Conservation (phyloP, 2,329 filamentous ascomycete species). For the Ilyonectria robusta region DNA sequence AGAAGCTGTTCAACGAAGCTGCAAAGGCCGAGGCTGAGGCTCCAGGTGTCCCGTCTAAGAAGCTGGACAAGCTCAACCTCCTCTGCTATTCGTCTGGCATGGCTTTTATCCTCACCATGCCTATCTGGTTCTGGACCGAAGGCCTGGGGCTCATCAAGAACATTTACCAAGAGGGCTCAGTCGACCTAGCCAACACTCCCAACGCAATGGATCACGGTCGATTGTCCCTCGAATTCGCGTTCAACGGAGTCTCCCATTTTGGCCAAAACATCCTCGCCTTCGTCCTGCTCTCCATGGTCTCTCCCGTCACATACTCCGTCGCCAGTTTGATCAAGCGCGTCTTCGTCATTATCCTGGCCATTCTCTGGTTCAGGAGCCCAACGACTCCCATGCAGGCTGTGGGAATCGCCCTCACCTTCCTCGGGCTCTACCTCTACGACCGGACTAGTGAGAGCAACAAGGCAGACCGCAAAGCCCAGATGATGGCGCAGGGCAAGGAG, state of each 20-base stretch:
- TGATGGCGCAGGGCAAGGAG: constrained; percentile 62
- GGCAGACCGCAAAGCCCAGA: constrained; percentile 84
- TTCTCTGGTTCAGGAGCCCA: constrained; percentile 94
- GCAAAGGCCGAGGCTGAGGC: constrained; percentile 86
- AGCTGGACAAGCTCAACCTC: constrained; percentile 96
- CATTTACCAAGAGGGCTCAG: constrained; percentile 83
- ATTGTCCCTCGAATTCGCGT: constrained; percentile 86
- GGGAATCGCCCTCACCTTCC: constrained; percentile 89
- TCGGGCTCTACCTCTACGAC: constrained; percentile 96
- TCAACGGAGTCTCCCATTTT: constrained; percentile 98
- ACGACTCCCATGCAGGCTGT: constrained; percentile 87
- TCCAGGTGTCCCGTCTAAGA: constrained; percentile 73
- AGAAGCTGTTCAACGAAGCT: constrained; percentile 96
- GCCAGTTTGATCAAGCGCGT: constrained; percentile 97
- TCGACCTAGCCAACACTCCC: constrained; percentile 72
- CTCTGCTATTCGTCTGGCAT: constrained; percentile 97
- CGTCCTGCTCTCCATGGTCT: constrained; percentile 90
- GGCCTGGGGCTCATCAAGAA: constrained; percentile 84
- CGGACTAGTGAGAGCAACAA: constrained; percentile 90
- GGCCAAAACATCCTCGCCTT: constrained; percentile 97
- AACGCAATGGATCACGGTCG: constrained; percentile 84
- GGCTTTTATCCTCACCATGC: constrained; percentile 88
- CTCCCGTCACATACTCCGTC: constrained; percentile 96
- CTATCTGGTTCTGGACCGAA: constrained; percentile 95
- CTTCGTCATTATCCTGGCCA: constrained; percentile 94